Evolutionary conservation across 495 filamentous ascomycete species (phyloP), one percentile per base, ranked within the genome.

Genomic region (Friedmanniomyces simplex): DNA sequence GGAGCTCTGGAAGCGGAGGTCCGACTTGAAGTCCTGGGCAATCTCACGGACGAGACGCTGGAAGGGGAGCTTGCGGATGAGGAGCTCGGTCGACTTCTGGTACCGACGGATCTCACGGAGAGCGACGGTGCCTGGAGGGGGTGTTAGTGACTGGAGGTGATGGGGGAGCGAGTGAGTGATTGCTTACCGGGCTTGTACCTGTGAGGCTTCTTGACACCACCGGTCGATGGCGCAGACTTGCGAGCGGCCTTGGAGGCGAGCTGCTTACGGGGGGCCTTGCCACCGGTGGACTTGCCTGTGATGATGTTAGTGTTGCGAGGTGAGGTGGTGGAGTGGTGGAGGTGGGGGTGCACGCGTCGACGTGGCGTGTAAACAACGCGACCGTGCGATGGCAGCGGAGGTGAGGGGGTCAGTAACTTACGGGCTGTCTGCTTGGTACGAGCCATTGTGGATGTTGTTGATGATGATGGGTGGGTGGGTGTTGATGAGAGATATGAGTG

Each of bases 31-130:
- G 80, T 99, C 93, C 76, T 99, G 93, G 50, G 93, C 93, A 68
- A 99, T 99, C 78, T 99, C 93, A 87, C 93, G 93, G 62, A 99
- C 93, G 71, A 99, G 82, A 80, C 93, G 94, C 84, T 99, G 93
- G 88, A 99, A 99, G 72, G 93, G 93, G 68, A 99, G 89, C 89
- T 99, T 99, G 84, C 93, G 93, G 84, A 99, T 99, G 68, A 99
- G 76, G 60, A 99, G 91, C 88, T 99, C 93, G 69, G 93, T 99
- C 67, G 90, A 96, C 84, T 99, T 99, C 84, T 99, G 93, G 85
- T 99, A 99, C 72, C 93, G 93, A 91, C 93, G 94, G 74, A 99
- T 99, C 82, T 99, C 93, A 91, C 93, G 93, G 68, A 99, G 93
- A 91, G 93, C 93, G 86, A 99, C 93, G 80, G 93, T 99, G 81